Evolutionary conservation across 345 rosid genomes (phyloP), one percentile per base, ranked within the genome.

Genomic region (Salix udensis): DNA sequence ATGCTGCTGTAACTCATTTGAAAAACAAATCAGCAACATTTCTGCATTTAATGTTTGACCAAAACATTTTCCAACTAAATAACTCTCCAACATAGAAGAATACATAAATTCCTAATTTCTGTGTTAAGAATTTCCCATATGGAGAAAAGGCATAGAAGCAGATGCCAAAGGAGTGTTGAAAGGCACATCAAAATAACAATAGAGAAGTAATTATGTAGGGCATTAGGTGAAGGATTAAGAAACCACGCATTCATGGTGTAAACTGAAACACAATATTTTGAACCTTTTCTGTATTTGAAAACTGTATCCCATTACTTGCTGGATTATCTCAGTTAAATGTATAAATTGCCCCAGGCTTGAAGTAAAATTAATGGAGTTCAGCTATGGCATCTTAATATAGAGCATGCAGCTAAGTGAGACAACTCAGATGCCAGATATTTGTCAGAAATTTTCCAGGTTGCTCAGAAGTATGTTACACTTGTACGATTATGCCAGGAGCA

Each of bases 11-110:
- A 34, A 52, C 15, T 11, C 19, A 67, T n/a, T 46, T 30, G 5
- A 60, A 7, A 75, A 24, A 18, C 12, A 75, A 72, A 52, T 37
- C 40, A 74, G 60, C 13, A 74, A 52, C 46, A 53, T 44, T 50
- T 71, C 11, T 26, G 28, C 28, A n/a, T 21, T 12, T 15, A 16
- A 19, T 31, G 46, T 36, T 70, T 48, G 30, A 46, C 48, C 42
- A 50, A 13, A 18, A 71, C 55, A 21, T 10, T 30, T 34, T 14
- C 30, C 48, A 55, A n/a, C 34, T 72, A 34, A 7, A 34, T 37
- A 30, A 7, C n/a, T 14, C 5, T 10, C 70, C 10, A 67, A 36
- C 46, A 10, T 19, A 4, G 15, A 4, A 53, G 39, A 55, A 15
- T 16, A 46, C 34, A 18, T 2, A 12, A 21, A 53, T 5, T 31